Base-by-base conservation (phyloP, 352 stramenopile species). In the Phytopythium vexans region DNA sequence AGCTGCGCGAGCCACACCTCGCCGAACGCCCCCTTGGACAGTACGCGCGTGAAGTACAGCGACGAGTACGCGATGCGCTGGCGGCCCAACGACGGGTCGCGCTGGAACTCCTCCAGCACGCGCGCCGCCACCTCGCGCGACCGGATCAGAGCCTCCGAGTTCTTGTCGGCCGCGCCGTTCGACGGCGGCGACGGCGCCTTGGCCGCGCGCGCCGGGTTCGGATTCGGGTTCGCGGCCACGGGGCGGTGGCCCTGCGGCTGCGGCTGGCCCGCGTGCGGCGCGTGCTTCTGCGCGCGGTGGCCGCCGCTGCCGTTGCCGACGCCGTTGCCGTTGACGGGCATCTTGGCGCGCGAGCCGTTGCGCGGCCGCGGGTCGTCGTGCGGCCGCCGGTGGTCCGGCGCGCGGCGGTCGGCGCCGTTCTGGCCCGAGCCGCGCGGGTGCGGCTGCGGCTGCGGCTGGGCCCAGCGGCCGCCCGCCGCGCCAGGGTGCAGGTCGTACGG, bases 11-110 rank as follows among this genome's bases (percentile, higher is more conserved):
- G 76, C 84, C 84, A 94, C 47, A 94, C 84, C 41, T 94, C 84
- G 4, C 84, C 84, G 40, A 92, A 94, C n/a, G 84, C 84, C n/a
- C 84, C 84, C 50, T 88, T 92, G 27, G 75, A 86, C 56, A 94
- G 59, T 36, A 92, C 74, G n/a, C 84, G 82, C 42, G 82, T 92
- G 55, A 92, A 94, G 52, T 88, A 88, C 39, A 94, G 55, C 21
- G 77, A 78, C 10, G 69, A 75, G 66, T 91, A 89, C 38, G 84
- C 62, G 43, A 94, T 87, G 27, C 77, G 77, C 37, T 70, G 69
- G 0, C 60, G 44, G 6, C 65, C 63, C 10, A 94, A 72, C 41
- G 67, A 72, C 45, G 75, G 56, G 49, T 92, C 79, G 9, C 63
- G 46, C 63, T 92, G 78, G 52, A 94, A 83, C 46, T 87, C 75